Conservation (phyloP, 2,329 filamentous ascomycete species). For the Colletotrichum acutatum region DNA sequence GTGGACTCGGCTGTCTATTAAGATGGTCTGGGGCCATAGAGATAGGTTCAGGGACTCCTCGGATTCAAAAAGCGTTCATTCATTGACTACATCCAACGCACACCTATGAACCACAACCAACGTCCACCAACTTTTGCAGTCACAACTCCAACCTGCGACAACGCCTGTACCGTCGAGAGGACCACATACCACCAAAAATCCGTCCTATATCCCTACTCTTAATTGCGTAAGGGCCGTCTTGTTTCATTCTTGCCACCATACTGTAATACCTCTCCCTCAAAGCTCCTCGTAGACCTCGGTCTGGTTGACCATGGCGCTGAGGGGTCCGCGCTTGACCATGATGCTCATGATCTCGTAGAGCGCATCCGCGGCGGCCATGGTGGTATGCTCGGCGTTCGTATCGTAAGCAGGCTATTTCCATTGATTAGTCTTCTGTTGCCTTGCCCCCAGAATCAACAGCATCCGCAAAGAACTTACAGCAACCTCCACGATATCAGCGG, state of each 20-base stretch:
- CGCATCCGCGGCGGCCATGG: slow-evolving; percentile 77
- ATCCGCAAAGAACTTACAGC: slow-evolving; percentile 53
- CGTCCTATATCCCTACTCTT: too few species aligned
- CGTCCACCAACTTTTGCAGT: not conserved
- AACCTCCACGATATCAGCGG: slow-evolving; percentile 79
- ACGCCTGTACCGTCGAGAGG: not conserved
- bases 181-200: not conserved
- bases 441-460: not conserved
- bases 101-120: not conserved
- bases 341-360: slow-evolving; percentile 84
- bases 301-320: slow-evolving; percentile 53
- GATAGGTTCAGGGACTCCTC: not conserved
- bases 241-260: not conserved
- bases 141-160: not conserved
- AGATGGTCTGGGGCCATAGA: not conserved
- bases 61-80: not conserved
- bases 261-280: not conserved
- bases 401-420: slow-evolving; percentile 69
- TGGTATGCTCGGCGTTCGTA: slow-evolving; percentile 77
- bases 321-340: slow-evolving; percentile 82
- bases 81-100: not conserved
- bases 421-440: not conserved
- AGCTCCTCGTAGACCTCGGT: slow-evolving; percentile 30
- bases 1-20: not conserved
- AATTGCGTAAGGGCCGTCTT: too few species aligned